Evolutionary conservation across 306 rosid genomes (phyloP).

Genomic region (Luffa aegyptiaca): DNA sequence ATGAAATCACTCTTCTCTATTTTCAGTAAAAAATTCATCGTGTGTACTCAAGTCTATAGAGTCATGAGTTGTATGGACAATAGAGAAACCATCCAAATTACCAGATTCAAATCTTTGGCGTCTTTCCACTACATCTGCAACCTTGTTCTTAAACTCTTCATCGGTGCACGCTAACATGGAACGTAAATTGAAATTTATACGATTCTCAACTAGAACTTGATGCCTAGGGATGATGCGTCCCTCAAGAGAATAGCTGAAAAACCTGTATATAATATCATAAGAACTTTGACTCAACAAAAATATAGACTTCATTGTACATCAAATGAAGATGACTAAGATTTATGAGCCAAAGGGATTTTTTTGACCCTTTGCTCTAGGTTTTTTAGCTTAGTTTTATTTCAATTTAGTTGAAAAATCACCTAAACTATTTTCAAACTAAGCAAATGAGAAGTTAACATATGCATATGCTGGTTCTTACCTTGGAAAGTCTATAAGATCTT

Average conservation of each 20-base stretch:
- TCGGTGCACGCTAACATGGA: conserved; percentile 72
- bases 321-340: background rate
- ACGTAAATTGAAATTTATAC: conserved; percentile 59
- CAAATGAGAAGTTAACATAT: background rate
- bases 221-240: conserved; percentile 84
- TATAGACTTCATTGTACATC: background rate
- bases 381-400: background rate
- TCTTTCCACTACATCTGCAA: conserved; percentile 32
- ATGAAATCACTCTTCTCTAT: conserved; percentile 1
- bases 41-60: background rate
- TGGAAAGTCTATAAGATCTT: conserved; percentile 80
- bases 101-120: conserved; percentile 47
- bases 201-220: conserved; percentile 65
- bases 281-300: background rate
- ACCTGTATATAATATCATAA: conserved; percentile 30
- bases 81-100: conserved; percentile 13
- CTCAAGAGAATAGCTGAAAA: conserved; percentile 87
- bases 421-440: background rate
- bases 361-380: background rate
- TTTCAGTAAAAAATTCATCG: conserved; percentile 6
- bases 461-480: conserved; percentile 33
- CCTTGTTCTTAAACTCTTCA: conserved; percentile 64
- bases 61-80: conserved; percentile 7
- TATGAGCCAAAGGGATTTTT: background rate
- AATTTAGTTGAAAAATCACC: background rate